Evolutionary conservation across 805 yeast genomes (phyloP).

Genomic region (Teunomyces cretensis): DNA sequence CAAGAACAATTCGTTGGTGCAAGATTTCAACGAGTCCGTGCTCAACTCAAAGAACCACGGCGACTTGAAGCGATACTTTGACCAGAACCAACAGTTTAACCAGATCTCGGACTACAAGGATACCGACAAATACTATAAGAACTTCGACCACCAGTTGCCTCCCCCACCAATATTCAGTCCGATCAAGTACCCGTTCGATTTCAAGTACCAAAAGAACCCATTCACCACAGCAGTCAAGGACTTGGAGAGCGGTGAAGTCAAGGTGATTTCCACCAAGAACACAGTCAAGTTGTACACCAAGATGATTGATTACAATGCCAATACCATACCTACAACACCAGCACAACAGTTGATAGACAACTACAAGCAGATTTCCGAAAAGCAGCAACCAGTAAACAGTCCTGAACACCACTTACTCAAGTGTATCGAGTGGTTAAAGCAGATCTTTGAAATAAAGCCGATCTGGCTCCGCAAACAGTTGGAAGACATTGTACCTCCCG

Average conservation of each 20-base stretch:
- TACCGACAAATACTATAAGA: conserved; percentile 19
- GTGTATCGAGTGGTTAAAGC: conserved; percentile 43
- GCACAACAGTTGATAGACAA: conserved; percentile 45
- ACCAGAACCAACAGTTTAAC: conserved; percentile 19
- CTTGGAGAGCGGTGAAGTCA: conserved; percentile 59
- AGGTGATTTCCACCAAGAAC: conserved; percentile 44
- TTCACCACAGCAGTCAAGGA: conserved; percentile 46
- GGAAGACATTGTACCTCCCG: conserved; percentile 51
- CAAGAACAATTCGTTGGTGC: conserved; percentile 44
- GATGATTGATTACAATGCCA: conserved; percentile 47
- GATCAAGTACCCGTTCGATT: conserved; percentile 72
- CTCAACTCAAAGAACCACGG: conserved; percentile 24
- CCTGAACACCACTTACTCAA: conserved; percentile 34
- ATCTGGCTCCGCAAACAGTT: conserved; percentile 83
- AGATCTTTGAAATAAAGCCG: conserved; percentile 68
- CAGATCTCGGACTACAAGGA: conserved; percentile 29
- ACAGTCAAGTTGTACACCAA: conserved; percentile 54
- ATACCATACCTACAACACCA: conserved; percentile 49
- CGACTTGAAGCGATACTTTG: conserved; percentile 25
- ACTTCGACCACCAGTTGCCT: conserved; percentile 58
- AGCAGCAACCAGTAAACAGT: conserved; percentile 35
- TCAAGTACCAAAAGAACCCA: conserved; percentile 75
- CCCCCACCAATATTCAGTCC: conserved; percentile 87
- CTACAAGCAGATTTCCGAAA: conserved; percentile 27
- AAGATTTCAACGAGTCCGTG: conserved; percentile 27